Evolutionary conservation across 2,329 filamentous ascomycete genomes (phyloP).

Genomic region (Ilyonectria sp.): DNA sequence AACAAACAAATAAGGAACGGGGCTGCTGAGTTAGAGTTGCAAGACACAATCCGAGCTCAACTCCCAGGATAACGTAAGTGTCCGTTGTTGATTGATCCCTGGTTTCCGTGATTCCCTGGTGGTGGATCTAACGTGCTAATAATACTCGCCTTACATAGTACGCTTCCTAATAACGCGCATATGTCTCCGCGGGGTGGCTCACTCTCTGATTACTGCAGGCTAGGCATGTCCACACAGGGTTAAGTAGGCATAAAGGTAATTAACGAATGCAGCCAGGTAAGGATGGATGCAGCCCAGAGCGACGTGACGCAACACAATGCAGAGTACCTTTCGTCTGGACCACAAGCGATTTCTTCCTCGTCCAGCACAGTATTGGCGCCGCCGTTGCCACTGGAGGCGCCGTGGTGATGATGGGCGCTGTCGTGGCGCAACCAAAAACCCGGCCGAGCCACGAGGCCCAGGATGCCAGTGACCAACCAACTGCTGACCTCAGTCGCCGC

Average conservation of each 20-base stretch:
- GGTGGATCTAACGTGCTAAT: constrained; percentile 6
- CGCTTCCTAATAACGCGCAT: constrained; percentile 5
- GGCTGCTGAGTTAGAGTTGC: neutral
- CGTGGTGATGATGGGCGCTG: constrained; percentile 31
- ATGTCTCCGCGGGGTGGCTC: constrained; percentile 3
- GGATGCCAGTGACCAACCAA: constrained; percentile 29
- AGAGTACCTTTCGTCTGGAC: neutral
- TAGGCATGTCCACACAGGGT: neutral
- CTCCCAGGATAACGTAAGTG: neutral
- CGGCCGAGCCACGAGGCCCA: constrained; percentile 34
- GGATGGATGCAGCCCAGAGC: neutral
- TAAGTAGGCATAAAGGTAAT: neutral
- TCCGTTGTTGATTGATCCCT: neutral
- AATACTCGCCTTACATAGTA: constrained; percentile 1
- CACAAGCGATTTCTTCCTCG: neutral
- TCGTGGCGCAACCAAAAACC: constrained; percentile 32
- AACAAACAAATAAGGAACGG: constrained; percentile 10
- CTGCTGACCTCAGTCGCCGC: constrained; percentile 12
- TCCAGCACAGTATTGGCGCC: constrained; percentile 19
- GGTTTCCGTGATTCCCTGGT: neutral
- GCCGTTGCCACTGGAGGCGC: constrained; percentile 25
- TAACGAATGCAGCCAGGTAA: neutral
- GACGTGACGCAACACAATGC: neutral
- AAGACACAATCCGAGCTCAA: neutral
- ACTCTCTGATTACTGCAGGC: neutral